phyloP scores from a whole-genome alignment of 805 yeast genomes.

The Candida manassasensis region DNA sequence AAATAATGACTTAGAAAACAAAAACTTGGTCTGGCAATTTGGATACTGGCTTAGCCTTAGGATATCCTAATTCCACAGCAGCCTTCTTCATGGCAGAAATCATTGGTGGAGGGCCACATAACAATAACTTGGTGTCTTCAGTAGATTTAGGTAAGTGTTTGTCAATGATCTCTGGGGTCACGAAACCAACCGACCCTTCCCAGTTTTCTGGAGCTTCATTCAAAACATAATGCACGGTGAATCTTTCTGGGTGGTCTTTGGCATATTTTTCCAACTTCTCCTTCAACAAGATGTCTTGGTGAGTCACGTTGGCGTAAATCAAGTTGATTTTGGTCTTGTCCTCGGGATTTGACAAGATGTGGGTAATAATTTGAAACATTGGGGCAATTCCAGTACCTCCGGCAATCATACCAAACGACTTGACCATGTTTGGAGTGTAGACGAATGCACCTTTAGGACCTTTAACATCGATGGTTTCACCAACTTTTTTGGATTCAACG shows the following conservation, averaged over 20 bases:
- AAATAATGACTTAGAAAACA: too few species aligned
- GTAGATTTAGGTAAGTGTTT: slow-evolving; percentile 58
- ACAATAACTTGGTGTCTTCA: slow-evolving; percentile 61
- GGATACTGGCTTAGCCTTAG: slow-evolving; percentile 83
- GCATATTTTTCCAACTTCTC: slow-evolving; percentile 72
- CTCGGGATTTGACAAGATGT: slow-evolving; percentile 68
- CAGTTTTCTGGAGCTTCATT: slow-evolving; percentile 70
- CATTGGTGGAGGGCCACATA: slow-evolving; percentile 97
- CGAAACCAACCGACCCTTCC: slow-evolving; percentile 76
- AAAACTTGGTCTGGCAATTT: slow-evolving; percentile 89
- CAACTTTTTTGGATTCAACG: slow-evolving; percentile 68
- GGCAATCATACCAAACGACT: slow-evolving; percentile 81
- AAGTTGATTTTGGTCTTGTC: slow-evolving; percentile 74
- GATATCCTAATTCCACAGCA: slow-evolving; percentile 67
- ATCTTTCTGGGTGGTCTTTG: slow-evolving; percentile 49
- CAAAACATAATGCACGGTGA: slow-evolving; percentile 68
- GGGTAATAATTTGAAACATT: slow-evolving; percentile 87
- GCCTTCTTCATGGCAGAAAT: slow-evolving; percentile 77
- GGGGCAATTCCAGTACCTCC: slow-evolving; percentile 98
- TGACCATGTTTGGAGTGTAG: slow-evolving; percentile 74
- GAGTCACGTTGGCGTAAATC: slow-evolving; percentile 77
- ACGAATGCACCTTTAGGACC: slow-evolving; percentile 91
- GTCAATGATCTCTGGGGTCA: slow-evolving; percentile 69
- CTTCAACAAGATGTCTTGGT: slow-evolving; percentile 74
- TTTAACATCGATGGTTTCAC: slow-evolving; percentile 71